Conservation (phyloP, 805 yeast species). For the Metschnikowia picachoensis region DNA sequence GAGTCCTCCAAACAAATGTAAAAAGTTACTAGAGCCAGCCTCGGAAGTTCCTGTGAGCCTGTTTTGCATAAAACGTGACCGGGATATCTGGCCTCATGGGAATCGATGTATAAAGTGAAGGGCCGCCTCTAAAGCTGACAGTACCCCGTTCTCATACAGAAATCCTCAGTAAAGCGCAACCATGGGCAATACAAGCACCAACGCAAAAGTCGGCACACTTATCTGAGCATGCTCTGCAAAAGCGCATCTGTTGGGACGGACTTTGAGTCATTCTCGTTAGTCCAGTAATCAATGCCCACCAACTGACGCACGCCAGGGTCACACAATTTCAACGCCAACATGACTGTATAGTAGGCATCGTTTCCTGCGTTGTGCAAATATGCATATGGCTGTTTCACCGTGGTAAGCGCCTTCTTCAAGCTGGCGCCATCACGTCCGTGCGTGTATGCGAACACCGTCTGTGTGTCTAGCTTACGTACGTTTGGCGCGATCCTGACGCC, state of each 20-base stretch:
- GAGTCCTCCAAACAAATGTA: too few relatives aligned
- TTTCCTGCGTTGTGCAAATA: conserved; percentile 26
- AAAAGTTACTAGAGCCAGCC: too few relatives aligned
- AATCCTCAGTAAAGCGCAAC: too few relatives aligned
- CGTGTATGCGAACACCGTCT: conserved; percentile 12
- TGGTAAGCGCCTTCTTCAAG: conserved; percentile 19
- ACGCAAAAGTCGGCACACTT: background rate
- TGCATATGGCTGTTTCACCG: conserved; percentile 19
- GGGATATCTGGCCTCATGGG: too few relatives aligned
- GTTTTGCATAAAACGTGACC: too few relatives aligned
- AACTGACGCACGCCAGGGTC: conserved; percentile 18
- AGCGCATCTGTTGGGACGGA: background rate
- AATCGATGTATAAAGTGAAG: too few relatives aligned
- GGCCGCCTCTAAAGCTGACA: too few relatives aligned
- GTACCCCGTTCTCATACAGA: too few relatives aligned
- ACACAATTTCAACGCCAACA: conserved; percentile 23
- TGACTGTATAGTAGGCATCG: conserved; percentile 25
- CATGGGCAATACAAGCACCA: too few relatives aligned
- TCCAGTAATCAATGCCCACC: background rate
- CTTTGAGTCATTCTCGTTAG: background rate
- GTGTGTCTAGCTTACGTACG: conserved; percentile 19
- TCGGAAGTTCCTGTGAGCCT: too few relatives aligned
- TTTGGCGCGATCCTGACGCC: conserved; percentile 7
- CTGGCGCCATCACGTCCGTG: conserved; percentile 18
- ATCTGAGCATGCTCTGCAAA: background rate